Evolutionary conservation across 345 rosid genomes (phyloP).

Genomic region (Draba incana): DNA sequence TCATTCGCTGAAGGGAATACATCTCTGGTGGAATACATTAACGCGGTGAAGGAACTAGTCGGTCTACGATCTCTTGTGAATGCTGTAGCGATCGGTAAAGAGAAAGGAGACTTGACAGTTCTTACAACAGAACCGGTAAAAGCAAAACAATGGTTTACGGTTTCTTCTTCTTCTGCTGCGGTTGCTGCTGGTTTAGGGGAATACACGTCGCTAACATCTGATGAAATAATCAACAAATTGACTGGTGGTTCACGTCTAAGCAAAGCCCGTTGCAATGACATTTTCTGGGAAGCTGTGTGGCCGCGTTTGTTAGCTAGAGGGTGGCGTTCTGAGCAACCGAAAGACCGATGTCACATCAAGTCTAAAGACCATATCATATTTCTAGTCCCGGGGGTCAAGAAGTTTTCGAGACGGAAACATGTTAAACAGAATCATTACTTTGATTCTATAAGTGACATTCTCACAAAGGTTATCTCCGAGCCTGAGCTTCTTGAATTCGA

Average conservation of each 20-base stretch:
- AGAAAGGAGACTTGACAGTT: conserved; percentile 60
- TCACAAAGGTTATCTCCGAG: conserved; percentile 64
- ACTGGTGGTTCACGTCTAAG: conserved; percentile 58
- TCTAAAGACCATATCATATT: conserved; percentile 55
- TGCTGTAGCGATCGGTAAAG: conserved; percentile 70
- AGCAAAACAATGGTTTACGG: conserved; percentile 45
- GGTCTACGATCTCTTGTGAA: conserved; percentile 55
- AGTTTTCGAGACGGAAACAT: conserved; percentile 65
- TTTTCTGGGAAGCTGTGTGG: conserved; percentile 87
- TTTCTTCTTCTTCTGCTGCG: conserved; percentile 37
- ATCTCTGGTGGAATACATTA: conserved; percentile 53
- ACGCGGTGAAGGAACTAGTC: conserved; percentile 45
- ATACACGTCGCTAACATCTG: conserved; percentile 50
- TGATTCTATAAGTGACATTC: conserved; percentile 64
- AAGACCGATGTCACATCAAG: conserved; percentile 44
- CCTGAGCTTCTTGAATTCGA: conserved; percentile 66
- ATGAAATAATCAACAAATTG: conserved; percentile 52
- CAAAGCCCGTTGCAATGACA: conserved; percentile 67
- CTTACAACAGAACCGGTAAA: conserved; percentile 50
- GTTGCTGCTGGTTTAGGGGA: conserved; percentile 36
- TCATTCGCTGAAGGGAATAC: conserved; percentile 56
- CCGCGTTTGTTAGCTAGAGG: conserved; percentile 73
- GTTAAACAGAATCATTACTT: conserved; percentile 62
- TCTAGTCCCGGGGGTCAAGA: conserved; percentile 63
- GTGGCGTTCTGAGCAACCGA: conserved; percentile 73